Base-by-base conservation (phyloP, 1,284 basidiomycete genomes). In the Sanguinoderma infundibulare region DNA sequence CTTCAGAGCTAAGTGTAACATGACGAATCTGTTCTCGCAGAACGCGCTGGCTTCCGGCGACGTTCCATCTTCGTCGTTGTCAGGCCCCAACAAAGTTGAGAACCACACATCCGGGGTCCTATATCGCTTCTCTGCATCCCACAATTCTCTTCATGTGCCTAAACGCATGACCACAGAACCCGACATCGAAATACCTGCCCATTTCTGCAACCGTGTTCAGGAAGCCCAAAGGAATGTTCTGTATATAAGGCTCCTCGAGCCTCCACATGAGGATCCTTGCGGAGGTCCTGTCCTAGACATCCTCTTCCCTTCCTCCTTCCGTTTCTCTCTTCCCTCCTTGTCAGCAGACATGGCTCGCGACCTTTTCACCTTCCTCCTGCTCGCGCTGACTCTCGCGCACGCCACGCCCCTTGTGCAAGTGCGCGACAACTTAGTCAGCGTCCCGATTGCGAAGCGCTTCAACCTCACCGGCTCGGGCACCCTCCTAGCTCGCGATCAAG, bases 371-470 rank as follows among this genome's bases (percentile, higher is more conserved):
- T 28, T 59, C 12, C 69, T 71, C 38, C 62, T 70, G 22, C 46
- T 65, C 20, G 62, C 60, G 14, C 50, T 68, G 42, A 58, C 61
- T 55, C 65, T 68, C 55, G 62, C 66, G 7, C 53, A 63, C 20
- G 73, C 72, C 53, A 68, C 57, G 47, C 73, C 72, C 0, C 47
- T 71, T 20, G 60, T 68, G 51, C 61, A 62, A 54, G 57, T 69
- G 40, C 66, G 65, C 60, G 65, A 70, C 53, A 62, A 55, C 56
- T 54, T 64, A 54, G 57, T 74, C 32, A 57, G 69, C 38, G 62
- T 74, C n/a, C 67, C 70, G 35, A 53, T 72, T 22, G 71, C 69
- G 39, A 73, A 71, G 66, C 69, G 70, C 46, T 59, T 72, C 56
- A 72, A 73, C 68, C 53, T 66, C 59, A 71, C 69, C 10, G 67